Conservation (phyloP, 345 rosid genomes). For the Viola odorata region DNA sequence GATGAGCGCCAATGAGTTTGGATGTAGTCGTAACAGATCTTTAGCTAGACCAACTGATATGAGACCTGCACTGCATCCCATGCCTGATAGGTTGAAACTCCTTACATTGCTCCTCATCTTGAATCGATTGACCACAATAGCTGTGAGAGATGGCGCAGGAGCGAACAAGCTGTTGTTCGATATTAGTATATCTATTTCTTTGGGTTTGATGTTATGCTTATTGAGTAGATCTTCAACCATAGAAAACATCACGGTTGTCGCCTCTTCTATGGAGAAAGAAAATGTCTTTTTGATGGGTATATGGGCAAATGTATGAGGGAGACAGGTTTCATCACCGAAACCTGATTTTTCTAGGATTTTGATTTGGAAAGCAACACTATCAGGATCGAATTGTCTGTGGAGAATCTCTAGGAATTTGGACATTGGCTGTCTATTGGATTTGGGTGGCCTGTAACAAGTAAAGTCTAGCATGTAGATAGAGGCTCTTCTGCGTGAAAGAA, state of each 20-base stretch:
- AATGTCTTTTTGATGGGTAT: background rate
- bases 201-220: slow-evolving; percentile 1
- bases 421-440: slow-evolving; percentile 3
- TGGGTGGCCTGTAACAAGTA: slow-evolving; percentile 9
- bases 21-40: slow-evolving; percentile 6
- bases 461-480: slow-evolving; percentile 1
- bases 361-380: slow-evolving; percentile 8
- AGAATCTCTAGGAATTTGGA: slow-evolving; percentile 7
- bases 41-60: background rate
- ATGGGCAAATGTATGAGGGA: background rate
- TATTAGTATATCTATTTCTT: slow-evolving; percentile 9
- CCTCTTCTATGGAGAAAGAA: slow-evolving; percentile 6
- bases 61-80: slow-evolving; percentile 18
- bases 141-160: slow-evolving; percentile 13
- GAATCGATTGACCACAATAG: slow-evolving; percentile 9
- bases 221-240: background rate
- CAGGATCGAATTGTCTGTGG: slow-evolving; percentile 3
- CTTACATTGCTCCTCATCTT: slow-evolving; percentile 8
- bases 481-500: background rate
- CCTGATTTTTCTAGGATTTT: slow-evolving; percentile 13
- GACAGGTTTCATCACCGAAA: background rate
- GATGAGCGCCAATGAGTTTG: slow-evolving; percentile 10
- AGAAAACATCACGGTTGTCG: background rate
- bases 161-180: slow-evolving; percentile 4
- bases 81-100: slow-evolving; percentile 13